Evolutionary conservation across 129 eudicot species (phyloP).

Genomic region (Solidago caesia): DNA sequence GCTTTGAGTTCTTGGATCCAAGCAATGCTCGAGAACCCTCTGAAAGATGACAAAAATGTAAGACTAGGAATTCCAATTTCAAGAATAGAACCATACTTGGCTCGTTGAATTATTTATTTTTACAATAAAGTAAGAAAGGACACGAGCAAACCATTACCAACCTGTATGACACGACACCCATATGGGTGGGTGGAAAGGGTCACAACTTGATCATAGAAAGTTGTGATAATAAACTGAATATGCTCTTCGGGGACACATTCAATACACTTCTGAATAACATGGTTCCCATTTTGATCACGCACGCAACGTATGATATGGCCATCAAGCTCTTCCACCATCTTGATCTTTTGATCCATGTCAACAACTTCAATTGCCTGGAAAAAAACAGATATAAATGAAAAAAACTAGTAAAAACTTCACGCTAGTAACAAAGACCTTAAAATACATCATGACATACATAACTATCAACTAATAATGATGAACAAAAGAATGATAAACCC

Average conservation of each 20-base stretch:
- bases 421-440: background rate
- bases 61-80: background rate
- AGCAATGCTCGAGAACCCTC: constrained; percentile 75
- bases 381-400: background rate
- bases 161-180: constrained; percentile 94
- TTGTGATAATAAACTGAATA: constrained; percentile 71
- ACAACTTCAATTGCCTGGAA: constrained; percentile 91
- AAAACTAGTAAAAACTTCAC: background rate
- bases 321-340: constrained; percentile 87
- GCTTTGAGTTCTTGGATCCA: constrained; percentile 55
- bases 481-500: background rate
- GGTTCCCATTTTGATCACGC: constrained; percentile 92
- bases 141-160: background rate
- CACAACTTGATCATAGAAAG: constrained; percentile 83
- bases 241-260: constrained; percentile 92
- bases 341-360: constrained; percentile 86
- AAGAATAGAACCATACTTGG: background rate
- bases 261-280: constrained; percentile 87
- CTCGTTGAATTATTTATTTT: background rate
- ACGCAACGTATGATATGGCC: constrained; percentile 93
- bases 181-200: constrained; percentile 91
- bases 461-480: background rate
- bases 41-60: constrained; percentile 16
- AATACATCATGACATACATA: background rate
- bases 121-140: background rate